Evolutionary conservation across 2,329 filamentous ascomycete genomes (phyloP), one percentile per base, ranked within the genome.

Genomic region (Diplodia intermedia): DNA sequence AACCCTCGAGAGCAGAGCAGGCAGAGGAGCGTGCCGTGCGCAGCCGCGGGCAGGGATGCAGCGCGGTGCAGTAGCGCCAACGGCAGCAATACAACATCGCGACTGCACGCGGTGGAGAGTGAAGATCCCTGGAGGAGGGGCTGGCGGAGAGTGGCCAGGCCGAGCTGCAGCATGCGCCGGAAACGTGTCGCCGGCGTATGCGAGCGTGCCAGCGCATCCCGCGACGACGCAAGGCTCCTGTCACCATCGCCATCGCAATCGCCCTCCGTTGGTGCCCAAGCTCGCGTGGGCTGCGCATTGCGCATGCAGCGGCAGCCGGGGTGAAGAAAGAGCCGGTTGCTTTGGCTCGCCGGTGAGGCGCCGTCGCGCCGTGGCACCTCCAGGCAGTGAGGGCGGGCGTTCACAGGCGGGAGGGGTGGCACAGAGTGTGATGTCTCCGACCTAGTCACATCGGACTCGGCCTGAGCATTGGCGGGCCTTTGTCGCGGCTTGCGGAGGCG

Each of bases 141-240:
- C 33, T 40, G 33, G 55, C 53, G 26, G 29, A 11, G 31, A 29
- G 31, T 31, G 54, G 29, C 53, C 26, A 20, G 20, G 20, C 40
- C 29, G n/a, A 36, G 60, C 60, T 63, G 60, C 60, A 63, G n/a
- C 36, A 20, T 14, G 52, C 36, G 50, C 62, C 62, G 26, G 36
- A 54, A 54, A 23, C 62, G 50, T 55, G 36, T 54, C 33, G 49
- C 23, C 49, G 49, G 53, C 60, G 60, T 65, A 55, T 65, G 50
- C 50, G 36, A n/a, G 52, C 49, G 49, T 65, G 62, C 62, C 62
- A 65, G 38, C 62, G 62, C 62, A 65, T 47, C 60, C 5, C 43
- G 60, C 60, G 20, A 4, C 26, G 60, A 63, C 47, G 60, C 47
- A 63, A 52, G 60, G 55, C 20, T 15, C 8, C 55, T 6, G 38